Conservation (phyloP, 2,329 filamentous ascomycete genomes). For the Ceratocystis huliohia region DNA sequence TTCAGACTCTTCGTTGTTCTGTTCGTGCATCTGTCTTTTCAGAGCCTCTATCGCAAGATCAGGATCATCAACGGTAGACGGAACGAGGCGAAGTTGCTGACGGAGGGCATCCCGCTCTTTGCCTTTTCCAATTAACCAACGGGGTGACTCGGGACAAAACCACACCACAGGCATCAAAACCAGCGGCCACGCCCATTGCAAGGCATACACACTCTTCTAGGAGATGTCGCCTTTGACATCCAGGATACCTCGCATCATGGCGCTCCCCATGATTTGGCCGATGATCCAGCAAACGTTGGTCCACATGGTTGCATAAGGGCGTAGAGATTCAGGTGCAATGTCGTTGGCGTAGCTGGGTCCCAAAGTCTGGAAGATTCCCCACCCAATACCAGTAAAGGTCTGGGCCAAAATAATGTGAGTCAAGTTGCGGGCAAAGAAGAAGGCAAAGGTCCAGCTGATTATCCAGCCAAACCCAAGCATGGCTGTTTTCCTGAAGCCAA, state of each 20-base stretch:
- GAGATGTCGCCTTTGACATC: conserved; percentile 30
- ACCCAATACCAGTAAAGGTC: conserved; percentile 32
- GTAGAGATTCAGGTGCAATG: conserved; percentile 26
- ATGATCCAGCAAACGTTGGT: conserved; percentile 34
- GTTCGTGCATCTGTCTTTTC: conserved; percentile 16
- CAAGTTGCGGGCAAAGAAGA: conserved; percentile 32
- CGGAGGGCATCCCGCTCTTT: conserved; percentile 25
- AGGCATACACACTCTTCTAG: conserved; percentile 33
- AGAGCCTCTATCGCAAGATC: conserved; percentile 24
- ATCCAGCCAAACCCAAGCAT: conserved; percentile 29
- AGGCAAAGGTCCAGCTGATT: conserved; percentile 32
- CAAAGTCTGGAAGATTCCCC: conserved; percentile 31
- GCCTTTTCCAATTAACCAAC: conserved; percentile 35
- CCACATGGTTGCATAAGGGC: conserved; percentile 31
- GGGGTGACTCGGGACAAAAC: conserved; percentile 32
- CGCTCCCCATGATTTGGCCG: conserved; percentile 32
- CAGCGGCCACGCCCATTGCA: conserved; percentile 36
- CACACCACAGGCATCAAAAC: conserved; percentile 29
- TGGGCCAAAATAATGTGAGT: conserved; percentile 30
- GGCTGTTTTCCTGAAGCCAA: conserved; percentile 32
- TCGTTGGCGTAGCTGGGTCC: conserved; percentile 34
- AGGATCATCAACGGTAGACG: conserved; percentile 24
- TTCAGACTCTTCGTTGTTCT: conserved; percentile 5
- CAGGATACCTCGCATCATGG: conserved; percentile 30
- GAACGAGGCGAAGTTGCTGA: conserved; percentile 25